Evolutionary conservation across 2,329 filamentous ascomycete species (phyloP), one percentile per base, ranked within the genome.

Genomic region (Fusarium sp.): DNA sequence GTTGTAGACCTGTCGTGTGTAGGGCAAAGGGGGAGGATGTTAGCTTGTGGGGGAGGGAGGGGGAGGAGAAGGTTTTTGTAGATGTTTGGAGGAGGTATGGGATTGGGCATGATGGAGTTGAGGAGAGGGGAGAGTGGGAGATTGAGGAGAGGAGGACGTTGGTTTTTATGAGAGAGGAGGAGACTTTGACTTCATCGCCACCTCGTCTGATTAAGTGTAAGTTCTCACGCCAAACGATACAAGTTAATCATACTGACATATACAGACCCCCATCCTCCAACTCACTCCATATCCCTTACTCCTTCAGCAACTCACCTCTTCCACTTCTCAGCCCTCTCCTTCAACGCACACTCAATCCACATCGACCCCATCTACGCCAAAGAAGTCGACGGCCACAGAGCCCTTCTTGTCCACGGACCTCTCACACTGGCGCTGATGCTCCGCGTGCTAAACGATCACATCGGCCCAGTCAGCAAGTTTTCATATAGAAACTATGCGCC

Each of bases 311-410:
- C 88, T 6, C 88, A 98, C 6, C 90, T 99, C 62, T 98, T 97
- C 84, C 91, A 95, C 67, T 98, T 96, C 85, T 96, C 93, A 22
- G 95, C 95, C 0, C 89, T 99, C 36, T 96, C 93, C 3, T 95
- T 94, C 85, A 99, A 99, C 82, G 94, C 94, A 2, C 96, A 99
- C 82, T 87, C 89, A 17, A 98, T 99, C 75, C 96, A 99, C 83
- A 87, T 97, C 24, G 93, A 98, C 81, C 88, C 87, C 1, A 79
- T 87, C 49, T 97, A 94, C 82, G 91, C 91, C 60, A 87, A 88
- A 42, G 84, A 89, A 14, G 85, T 91, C 14, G 96, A 98, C 81
- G 93, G 93, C 12, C 92, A 97, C 80, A 87, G 87, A 6, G 89
- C 91, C 69, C 85, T 94, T 29, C 87, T 98, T 17, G 93, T 98